Evolutionary conservation across 148 eudicot species (phyloP).

Genomic region (Camellia sinensis): DNA sequence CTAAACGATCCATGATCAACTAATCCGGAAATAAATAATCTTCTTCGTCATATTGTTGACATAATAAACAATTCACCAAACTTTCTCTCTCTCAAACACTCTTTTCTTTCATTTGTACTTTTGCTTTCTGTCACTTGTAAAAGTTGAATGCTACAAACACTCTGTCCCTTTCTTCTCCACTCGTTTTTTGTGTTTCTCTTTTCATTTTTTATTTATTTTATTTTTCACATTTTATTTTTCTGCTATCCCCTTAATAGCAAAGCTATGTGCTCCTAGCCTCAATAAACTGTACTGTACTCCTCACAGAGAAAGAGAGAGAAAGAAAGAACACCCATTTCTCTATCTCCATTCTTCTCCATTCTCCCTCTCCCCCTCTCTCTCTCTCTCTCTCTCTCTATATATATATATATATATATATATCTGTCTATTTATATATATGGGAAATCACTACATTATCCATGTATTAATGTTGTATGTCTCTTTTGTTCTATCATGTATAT

Average conservation of each 20-base stretch:
- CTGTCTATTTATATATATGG: neutral
- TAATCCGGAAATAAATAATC: too few relatives aligned
- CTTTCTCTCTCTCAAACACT: neutral
- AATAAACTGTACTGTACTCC: neutral
- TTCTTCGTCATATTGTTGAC: too few relatives aligned
- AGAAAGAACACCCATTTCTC: neutral
- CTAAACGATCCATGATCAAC: too few relatives aligned
- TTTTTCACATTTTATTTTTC: neutral
- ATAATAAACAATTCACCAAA: neutral
- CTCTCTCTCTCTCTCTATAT: neutral
- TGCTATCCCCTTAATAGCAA: neutral
- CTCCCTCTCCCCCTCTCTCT: neutral
- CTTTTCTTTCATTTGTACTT: neutral
- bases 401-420: neutral
- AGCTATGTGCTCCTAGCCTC: constrained; percentile 5
- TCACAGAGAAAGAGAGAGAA: neutral
- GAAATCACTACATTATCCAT: neutral
- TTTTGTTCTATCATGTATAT: neutral
- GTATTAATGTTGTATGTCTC: neutral
- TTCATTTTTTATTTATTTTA: neutral
- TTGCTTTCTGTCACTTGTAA: neutral
- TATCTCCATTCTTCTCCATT: neutral
- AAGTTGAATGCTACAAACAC: constrained; percentile 7
- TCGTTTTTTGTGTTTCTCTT: constrained; percentile 11
- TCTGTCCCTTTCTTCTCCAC: constrained; percentile 32